Base-by-base conservation (phyloP, 805 yeast species). In the Saccharomycopsis vini region DNA sequence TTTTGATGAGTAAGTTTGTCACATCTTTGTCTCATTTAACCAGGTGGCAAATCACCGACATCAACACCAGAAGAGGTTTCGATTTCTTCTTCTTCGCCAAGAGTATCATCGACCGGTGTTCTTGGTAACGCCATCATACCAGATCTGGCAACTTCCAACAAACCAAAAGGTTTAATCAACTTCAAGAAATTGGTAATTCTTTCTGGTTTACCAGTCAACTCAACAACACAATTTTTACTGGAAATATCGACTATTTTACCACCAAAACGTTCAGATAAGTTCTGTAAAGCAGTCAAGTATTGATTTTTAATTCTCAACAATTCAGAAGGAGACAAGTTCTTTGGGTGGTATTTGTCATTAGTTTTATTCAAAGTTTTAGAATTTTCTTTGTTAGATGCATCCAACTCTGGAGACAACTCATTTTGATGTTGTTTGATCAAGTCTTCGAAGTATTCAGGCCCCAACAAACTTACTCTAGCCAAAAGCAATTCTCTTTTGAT, bases 91-190 rank as follows among this genome's bases (percentile, higher is more conserved):
- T 58, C 62, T 19, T 66, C 66, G 10, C 22, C 40, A 5, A 16
- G 13, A n/a, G n/a, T n/a, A n/a, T n/a, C n/a, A 51, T 80, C 85
- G 54, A 88, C 67, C 35, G 95, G 96, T 40, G 97, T 86, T 74
- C 97, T 81, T 59, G 97, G 94, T 57, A 92, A 73, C 7, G 97
- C 98, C 90, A 92, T 88, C 94, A 90, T 86, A 67, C 98, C 98
- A 21, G 95, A 82, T 68, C 98, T 78, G 36, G 97, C 95, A 56
- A 90, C 83, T 67, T 92, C 98, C 58, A 92, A 73, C 46, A 92
- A 80, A 59, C 98, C 98, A 60, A 92, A 92, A 36, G 98, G 98
- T 62, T 87, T 92, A 59, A 89, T 71, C 60, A 92, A 76, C 51
- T 83, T 84, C 60, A 92, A 76, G 63, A 89, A 89, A 33, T 94